Evolutionary conservation across 352 stramenopile genomes (phyloP), one percentile per base, ranked within the genome.

Genomic region (Phytophthora uliginosa): DNA sequence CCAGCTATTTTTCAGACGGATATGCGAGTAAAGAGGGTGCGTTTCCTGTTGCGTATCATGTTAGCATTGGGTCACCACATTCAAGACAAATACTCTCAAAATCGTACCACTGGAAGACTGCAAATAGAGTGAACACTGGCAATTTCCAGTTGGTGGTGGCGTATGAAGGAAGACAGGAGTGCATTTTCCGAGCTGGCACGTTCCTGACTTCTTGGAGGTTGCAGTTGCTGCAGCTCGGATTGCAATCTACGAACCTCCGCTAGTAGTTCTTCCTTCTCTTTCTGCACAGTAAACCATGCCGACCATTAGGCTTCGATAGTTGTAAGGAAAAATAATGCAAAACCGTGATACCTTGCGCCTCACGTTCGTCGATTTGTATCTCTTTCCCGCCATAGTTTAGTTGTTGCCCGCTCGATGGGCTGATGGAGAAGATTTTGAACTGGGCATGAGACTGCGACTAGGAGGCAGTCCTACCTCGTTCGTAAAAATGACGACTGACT

Each of bases 1-100:
- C 38, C 69, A 73, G 10, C 59, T 59, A n/a, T 50, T 60, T 12
- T 60, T 66, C 5, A 80, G 42, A 36, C 48, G 58, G n/a, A 80
- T 55, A 4, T n/a, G 59, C 8, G 59, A 47, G 9, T 47, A 52
- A 18, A 77, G 36, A 2, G 68, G 50, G 22, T 77, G 63, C 9
- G 33, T 5, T 28, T 64, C 53, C 53, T 79, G 51, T 26, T 6
- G 6, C 18, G 15, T 52, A 40, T 18, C 18, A n/a, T 51, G 17
- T 42, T 42, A 42, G 36, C 17, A 45, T n/a, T n/a, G 15, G 4
- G 36, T 45, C 36, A n/a, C 36, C 36, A 45, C 18, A 20, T 24
- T 18, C 45, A 20, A 52, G 45, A 52, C 45, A 52, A 52, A 52
- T 10, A 52, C 8, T 36, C 6, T 6, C 3, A 24, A 28, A n/a